phyloP scores from a whole-genome alignment of 371 early-diverging fungal genomes.

The Mucor plumbeus region DNA sequence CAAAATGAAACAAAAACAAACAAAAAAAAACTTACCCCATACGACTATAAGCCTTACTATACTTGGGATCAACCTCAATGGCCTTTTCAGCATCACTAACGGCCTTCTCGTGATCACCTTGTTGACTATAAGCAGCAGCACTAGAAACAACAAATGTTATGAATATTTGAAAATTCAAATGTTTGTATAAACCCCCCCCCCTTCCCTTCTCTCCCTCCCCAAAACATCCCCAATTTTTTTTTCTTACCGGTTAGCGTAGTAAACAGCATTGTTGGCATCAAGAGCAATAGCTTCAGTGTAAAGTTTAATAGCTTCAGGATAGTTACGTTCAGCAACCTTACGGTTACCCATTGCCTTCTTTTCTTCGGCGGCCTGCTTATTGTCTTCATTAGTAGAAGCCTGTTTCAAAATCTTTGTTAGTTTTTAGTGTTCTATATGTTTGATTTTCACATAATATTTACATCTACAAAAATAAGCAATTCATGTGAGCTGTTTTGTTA shows the following conservation, averaged over 20 bases:
- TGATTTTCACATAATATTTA: not conserved
- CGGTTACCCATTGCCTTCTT: conserved; percentile 87
- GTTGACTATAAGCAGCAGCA: conserved; percentile 94
- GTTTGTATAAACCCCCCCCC: not conserved
- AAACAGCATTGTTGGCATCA: conserved; percentile 86
- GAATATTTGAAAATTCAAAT: not conserved
- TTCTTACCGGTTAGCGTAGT: conserved; percentile 89
- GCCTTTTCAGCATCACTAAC: conserved; percentile 87
- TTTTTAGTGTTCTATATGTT: not conserved
- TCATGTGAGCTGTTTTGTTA: conserved; percentile 14
- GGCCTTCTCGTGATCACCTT: conserved; percentile 85
- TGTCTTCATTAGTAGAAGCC: conserved; percentile 49
- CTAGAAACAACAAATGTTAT: conserved; percentile 41
- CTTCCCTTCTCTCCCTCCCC: not conserved
- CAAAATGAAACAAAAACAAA: not conserved
- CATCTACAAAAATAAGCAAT: conserved; percentile 13
- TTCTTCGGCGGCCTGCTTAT: conserved; percentile 84
- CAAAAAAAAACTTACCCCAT: conserved; percentile 68
- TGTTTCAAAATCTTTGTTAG: not conserved
- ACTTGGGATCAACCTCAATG: conserved; percentile 83
- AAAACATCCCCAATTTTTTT: not conserved
- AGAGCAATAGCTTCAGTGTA: conserved; percentile 92
- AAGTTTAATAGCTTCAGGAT: conserved; percentile 82
- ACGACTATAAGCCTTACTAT: conserved; percentile 93
- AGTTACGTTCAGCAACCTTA: conserved; percentile 81